Percentiles rank a stretch among this genome's conserved stretches.
These are phyloP conservation scores for Phytophthora capsici DNA, from an alignment of 352 stramenopile genomes.

Conservation along the genomic window DNA sequence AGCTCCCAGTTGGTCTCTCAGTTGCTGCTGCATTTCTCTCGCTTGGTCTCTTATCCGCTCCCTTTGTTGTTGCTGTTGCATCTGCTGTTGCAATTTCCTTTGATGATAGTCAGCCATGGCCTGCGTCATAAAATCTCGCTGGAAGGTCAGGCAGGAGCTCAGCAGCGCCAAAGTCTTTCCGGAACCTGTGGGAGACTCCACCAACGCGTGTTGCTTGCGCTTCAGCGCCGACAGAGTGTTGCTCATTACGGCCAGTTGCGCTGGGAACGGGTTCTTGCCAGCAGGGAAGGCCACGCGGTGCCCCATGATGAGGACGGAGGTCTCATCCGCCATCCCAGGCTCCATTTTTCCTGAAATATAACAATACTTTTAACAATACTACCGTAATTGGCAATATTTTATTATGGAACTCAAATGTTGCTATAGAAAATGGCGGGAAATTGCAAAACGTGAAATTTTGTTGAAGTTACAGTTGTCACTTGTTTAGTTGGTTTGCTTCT, in stretches of 20 bases:
- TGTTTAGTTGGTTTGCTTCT: slow-evolving; percentile 28
- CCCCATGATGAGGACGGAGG: slow-evolving; percentile 82
- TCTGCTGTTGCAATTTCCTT: slow-evolving; percentile 3
- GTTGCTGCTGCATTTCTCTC: slow-evolving; percentile 5
- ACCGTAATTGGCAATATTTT: too few relatives aligned
- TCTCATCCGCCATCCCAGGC: slow-evolving; percentile 14
- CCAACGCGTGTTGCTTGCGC: slow-evolving; percentile 71
- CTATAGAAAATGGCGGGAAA: slow-evolving; percentile 8
- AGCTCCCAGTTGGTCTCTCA: slow-evolving; percentile 14
- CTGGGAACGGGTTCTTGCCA: slow-evolving; percentile 80
- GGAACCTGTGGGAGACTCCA: slow-evolving; percentile 84
- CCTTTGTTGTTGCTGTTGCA: slow-evolving; percentile 11
- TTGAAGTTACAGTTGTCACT: slow-evolving; percentile 8
- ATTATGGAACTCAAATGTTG: neutral
- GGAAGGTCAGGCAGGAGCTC: slow-evolving; percentile 83
- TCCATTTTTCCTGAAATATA: too few relatives aligned
- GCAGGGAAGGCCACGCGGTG: slow-evolving; percentile 76
- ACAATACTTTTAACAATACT: too few relatives aligned
- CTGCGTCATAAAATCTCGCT: slow-evolving; percentile 55
- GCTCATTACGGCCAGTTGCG: slow-evolving; percentile 88
- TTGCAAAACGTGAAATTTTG: slow-evolving; percentile 9
- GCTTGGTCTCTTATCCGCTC: slow-evolving; percentile 13
- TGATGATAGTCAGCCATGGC: slow-evolving; percentile 37
- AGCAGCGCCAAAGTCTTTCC: slow-evolving; percentile 86
- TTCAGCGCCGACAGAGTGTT: slow-evolving; percentile 81